Conservation (phyloP, 2,329 filamentous ascomycete species). For the Fusarium nurragi region DNA sequence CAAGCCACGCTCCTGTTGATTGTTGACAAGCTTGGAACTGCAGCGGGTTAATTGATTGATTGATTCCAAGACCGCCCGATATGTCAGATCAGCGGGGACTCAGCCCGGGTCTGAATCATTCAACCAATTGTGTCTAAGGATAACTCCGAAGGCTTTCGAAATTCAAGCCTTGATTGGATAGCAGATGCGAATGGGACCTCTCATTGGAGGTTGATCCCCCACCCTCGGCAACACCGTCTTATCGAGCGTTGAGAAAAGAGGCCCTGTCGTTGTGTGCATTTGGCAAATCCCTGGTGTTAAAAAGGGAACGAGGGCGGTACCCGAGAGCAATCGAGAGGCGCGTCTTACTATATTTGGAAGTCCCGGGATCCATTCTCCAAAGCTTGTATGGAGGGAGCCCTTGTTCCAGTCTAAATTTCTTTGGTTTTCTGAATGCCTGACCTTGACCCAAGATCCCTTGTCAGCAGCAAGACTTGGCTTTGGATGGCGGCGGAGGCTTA, state of each 20-base stretch:
- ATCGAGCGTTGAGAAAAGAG: slow-evolving; percentile 12
- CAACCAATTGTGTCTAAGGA: slow-evolving; percentile 17
- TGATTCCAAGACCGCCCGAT: slow-evolving; percentile 6
- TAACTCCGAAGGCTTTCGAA: slow-evolving; percentile 12
- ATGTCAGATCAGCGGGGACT: slow-evolving; percentile 36
- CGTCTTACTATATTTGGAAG: slow-evolving; percentile 17
- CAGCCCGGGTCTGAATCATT: slow-evolving; percentile 4
- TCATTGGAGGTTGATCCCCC: slow-evolving; percentile 15
- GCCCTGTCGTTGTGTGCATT: slow-evolving; percentile 3
- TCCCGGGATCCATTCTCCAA: slow-evolving; percentile 22
- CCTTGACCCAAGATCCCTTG: slow-evolving; percentile 23
- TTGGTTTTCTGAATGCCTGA: slow-evolving; percentile 31
- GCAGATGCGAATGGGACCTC: not conserved
- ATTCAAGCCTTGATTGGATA: slow-evolving; percentile 25
- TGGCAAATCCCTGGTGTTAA: slow-evolving; percentile 15
- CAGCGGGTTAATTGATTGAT: slow-evolving; percentile 8
- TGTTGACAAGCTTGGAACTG: slow-evolving; percentile 23
- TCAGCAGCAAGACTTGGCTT: slow-evolving; percentile 31
- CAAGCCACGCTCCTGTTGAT: not conserved
- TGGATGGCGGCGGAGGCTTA: slow-evolving; percentile 9
- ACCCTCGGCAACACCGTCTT: slow-evolving; percentile 26
- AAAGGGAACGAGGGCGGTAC: slow-evolving; percentile 13
- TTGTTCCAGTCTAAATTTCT: slow-evolving; percentile 22
- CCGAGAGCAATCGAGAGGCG: not conserved
- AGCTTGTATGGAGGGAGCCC: slow-evolving; percentile 29